Percentiles rank a stretch among this genome's conserved stretches.
Conservation (phyloP, 495 filamentous ascomycete genomes). For the Neurospora sublineolata region DNA sequence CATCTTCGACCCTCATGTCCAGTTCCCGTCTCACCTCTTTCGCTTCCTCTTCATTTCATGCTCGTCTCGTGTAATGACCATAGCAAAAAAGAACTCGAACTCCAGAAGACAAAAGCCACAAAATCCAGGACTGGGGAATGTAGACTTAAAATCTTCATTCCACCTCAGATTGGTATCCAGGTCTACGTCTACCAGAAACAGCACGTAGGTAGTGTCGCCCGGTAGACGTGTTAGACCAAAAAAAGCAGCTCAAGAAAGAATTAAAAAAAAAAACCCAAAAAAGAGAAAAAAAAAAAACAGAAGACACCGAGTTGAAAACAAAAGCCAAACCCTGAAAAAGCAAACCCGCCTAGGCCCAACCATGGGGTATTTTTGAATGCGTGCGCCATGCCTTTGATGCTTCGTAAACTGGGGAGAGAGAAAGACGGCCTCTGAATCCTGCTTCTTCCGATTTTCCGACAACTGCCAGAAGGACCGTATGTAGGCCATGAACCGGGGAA, state of each 20-base stretch:
- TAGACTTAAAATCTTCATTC: not conserved
- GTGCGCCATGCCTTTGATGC: not conserved
- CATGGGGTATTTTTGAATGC: not conserved
- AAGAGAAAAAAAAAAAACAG: not conserved
- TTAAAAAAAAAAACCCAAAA: not conserved
- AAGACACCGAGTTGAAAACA: conserved; percentile 5
- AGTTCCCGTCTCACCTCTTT: not conserved
- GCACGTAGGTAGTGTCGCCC: not conserved
- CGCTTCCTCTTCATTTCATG: conserved; percentile 1
- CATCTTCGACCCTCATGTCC: not conserved
- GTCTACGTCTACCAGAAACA: not conserved
- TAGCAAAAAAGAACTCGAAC: not conserved
- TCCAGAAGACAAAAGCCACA: not conserved
- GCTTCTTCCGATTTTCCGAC: not conserved
- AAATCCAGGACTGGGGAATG: not conserved
- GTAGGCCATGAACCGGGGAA: not conserved
- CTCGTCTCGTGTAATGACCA: not conserved
- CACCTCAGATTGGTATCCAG: not conserved
- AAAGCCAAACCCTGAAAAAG: not conserved
- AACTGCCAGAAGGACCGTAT: not conserved
- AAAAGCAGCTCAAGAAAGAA: not conserved
- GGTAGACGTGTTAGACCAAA: not conserved
- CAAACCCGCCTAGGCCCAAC: not conserved
- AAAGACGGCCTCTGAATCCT: not conserved
- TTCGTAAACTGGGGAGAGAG: not conserved